Evolutionary conservation across 352 stramenopile species (phyloP), one percentile per base, ranked within the genome.

Genomic region (Blastocystis sp.): DNA sequence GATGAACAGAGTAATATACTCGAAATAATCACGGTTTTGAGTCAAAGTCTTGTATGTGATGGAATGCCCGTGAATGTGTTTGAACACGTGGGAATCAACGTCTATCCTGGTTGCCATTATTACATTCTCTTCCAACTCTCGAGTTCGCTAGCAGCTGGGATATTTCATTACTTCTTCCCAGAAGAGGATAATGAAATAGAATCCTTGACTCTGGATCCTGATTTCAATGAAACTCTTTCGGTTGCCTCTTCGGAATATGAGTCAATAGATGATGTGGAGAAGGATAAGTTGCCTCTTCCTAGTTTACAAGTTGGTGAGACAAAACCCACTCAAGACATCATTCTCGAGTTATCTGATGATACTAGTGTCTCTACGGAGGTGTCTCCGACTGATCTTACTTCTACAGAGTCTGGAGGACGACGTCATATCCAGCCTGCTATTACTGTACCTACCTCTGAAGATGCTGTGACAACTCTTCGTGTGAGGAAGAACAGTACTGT

Each of bases 111-210:
- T 5, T 74, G 59, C 32, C 65, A 87, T 42, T 87, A 87, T 43
- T 87, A 87, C 65, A 75, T 87, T 78, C 49, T 87, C 27, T 87
- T 87, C 46, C 77, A 87, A 24, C 65, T 87, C 6, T 74, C 59
- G 12, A 32, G 51, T 21, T 35, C 54, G 1, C 27, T 87, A 6
- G 77, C 77, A 9, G 19, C 16, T 16, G 65, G 29, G 21, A 54
- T 87, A 0, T 63, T 42, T n/a, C 21, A 19, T 21, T 87, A 87
- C 19, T 87, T 87, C 77, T 87, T 87, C 52, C 77, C 77, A 24
- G 77, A 87, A 27, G 65, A 78, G 4, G 77, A 74, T n/a, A 29
- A 9, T 24, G 59, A 69, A 32, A 16, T 46, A 1, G 59, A 69
- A 24, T 32, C 32, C 1, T 39, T 39, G 42, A 16, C 59, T 32